Evolutionary conservation across 2,329 filamentous ascomycete species (phyloP).

Genomic region (Monosporascus sp.): DNA sequence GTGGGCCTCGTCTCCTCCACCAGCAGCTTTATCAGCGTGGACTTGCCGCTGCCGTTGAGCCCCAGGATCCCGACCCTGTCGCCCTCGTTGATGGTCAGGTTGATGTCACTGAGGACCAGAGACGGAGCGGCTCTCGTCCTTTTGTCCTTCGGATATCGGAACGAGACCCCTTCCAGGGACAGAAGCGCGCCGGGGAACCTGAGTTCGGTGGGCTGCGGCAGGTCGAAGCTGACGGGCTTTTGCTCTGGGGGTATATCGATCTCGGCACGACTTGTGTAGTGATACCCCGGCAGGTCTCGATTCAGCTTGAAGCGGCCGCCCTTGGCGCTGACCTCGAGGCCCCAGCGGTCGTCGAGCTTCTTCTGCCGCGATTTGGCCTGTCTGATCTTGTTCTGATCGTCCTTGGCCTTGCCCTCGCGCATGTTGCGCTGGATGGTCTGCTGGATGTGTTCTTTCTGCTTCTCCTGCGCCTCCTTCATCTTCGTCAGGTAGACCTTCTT

Average conservation of each 20-base stretch:
- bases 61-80: slow-evolving; percentile 73
- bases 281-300: slow-evolving; percentile 62
- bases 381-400: slow-evolving; percentile 81
- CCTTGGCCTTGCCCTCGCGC: slow-evolving; percentile 68
- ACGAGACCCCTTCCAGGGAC: slow-evolving; percentile 64
- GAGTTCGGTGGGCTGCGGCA: slow-evolving; percentile 64
- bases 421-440: slow-evolving; percentile 71
- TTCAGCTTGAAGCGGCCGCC: slow-evolving; percentile 79
- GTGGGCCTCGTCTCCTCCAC: slow-evolving; percentile 56
- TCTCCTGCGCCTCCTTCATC: slow-evolving; percentile 79
- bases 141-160: slow-evolving; percentile 48
- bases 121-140: slow-evolving; percentile 29
- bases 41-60: slow-evolving; percentile 78
- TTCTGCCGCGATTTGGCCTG: slow-evolving; percentile 81
- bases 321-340: slow-evolving; percentile 65
- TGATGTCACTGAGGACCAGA: slow-evolving; percentile 56
- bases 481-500: slow-evolving; percentile 63
- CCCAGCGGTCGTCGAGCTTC: slow-evolving; percentile 77
- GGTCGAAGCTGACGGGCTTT: slow-evolving; percentile 49
- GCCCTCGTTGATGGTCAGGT: slow-evolving; percentile 65
- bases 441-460: slow-evolving; percentile 75
- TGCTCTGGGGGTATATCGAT: slow-evolving; percentile 67
- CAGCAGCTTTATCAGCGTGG: slow-evolving; percentile 68
- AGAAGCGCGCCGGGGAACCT: slow-evolving; percentile 72
- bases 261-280: slow-evolving; percentile 54